A percentile compares a stretch with the other conserved stretches of the same genome.
Evolutionary conservation across 2,329 filamentous ascomycete species (phyloP).

Genomic region (Nemania sp.): DNA sequence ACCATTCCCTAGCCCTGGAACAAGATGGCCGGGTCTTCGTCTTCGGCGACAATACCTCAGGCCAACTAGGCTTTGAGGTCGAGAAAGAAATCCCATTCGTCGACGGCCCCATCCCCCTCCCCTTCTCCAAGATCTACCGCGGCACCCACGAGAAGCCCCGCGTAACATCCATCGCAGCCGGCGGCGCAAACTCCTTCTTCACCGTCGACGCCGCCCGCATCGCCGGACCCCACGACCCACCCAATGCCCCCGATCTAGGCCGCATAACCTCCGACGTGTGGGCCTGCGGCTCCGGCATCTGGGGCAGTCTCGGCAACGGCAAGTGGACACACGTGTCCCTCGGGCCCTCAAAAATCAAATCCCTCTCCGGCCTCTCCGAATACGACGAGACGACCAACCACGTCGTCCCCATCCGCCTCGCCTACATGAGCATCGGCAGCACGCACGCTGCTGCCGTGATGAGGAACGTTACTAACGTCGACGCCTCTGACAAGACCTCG

Average conservation of each 20-base stretch:
- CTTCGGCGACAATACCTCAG: slow-evolving; percentile 91
- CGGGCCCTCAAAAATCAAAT: slow-evolving; percentile 82
- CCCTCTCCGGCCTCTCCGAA: slow-evolving; percentile 85
- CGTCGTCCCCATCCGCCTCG: slow-evolving; percentile 81
- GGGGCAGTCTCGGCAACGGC: slow-evolving; percentile 84
- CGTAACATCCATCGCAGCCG: slow-evolving; percentile 84
- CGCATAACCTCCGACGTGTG: slow-evolving; percentile 81
- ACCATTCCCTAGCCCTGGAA: slow-evolving; percentile 85
- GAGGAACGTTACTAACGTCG: slow-evolving; percentile 80
- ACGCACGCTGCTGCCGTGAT: slow-evolving; percentile 87
- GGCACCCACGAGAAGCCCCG: slow-evolving; percentile 71
- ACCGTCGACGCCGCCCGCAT: slow-evolving; percentile 80
- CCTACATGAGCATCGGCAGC: slow-evolving; percentile 78
- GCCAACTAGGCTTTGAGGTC: slow-evolving; percentile 88
- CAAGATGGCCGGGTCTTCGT: slow-evolving; percentile 81
- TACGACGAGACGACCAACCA: slow-evolving; percentile 80
- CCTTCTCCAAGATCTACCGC: slow-evolving; percentile 78
- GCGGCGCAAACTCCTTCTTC: slow-evolving; percentile 89
- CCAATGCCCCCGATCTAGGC: slow-evolving; percentile 59
- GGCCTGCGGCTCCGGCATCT: slow-evolving; percentile 87
- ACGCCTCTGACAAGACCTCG: slow-evolving; percentile 62
- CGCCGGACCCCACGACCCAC: slow-evolving; percentile 53
- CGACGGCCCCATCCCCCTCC: slow-evolving; percentile 77
- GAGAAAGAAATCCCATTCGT: slow-evolving; percentile 70
- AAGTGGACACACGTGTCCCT: slow-evolving; percentile 89